Evolutionary conservation across 2,329 filamentous ascomycete genomes (phyloP), one percentile per base, ranked within the genome.

Genomic region (Colletotrichum horii): DNA sequence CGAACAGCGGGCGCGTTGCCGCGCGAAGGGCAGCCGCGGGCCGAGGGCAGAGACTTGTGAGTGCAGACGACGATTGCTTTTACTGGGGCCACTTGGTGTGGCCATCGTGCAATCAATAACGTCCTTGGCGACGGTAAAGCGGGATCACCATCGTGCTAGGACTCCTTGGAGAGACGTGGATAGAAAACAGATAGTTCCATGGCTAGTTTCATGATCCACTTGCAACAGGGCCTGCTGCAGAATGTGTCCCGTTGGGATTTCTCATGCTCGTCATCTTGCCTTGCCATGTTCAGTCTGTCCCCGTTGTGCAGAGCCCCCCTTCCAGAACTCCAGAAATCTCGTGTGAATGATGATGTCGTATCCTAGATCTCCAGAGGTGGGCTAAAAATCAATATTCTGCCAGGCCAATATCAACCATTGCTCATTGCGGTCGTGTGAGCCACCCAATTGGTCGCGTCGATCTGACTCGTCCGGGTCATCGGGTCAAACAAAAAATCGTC

Each of bases 241-340:
- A 36, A 26, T 43, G 66, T 56, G 48, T 48, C 61, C 30, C 68
- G 16, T 71, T 32, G 60, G 26, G 52, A 66, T 62, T 43, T 71
- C 61, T 71, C 68, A 71, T 75, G 70, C 64, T 30, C 69, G 69
- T 73, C 73, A 73, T 73, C 56, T 28, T 52, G 34, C 56, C 58
- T 70, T 58, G 48, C 56, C 52, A 48, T 55, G 36, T 19, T 36
- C 16, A 16, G 8, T 58, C 55, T n/a, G 55, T 58, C 8, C 43
- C 43, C 15, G 34, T 43, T 8, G n/a, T 38, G 52, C 36, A 61
- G 30, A 55, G 70, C 24, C 12, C 14, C 32, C 11, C 43, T 52
- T 52, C 43, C 11, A 52, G 11, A 52, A 52, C 70, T 65, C 48
- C 66, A 32, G 28, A 56, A 24, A 34, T 6, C n/a, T 68, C 64